A percentile compares a stretch with the other conserved stretches of the same genome.
Evolutionary conservation across 2,329 filamentous ascomycete species (phyloP).

Genomic region (Emericellopsis cladophorae): DNA sequence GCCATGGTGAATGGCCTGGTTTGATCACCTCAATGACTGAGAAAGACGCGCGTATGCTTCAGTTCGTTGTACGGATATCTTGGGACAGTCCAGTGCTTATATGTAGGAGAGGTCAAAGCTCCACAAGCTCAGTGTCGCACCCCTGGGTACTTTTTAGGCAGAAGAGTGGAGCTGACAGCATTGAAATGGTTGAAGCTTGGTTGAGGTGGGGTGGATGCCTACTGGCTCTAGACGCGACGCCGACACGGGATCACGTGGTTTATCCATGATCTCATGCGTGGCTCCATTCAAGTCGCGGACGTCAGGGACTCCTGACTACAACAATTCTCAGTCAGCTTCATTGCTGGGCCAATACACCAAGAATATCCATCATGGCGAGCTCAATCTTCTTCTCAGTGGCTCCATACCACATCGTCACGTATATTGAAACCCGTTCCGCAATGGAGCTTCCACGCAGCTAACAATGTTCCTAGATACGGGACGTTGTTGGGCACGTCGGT

Average conservation of each 20-base stretch:
- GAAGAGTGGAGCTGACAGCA: conserved; percentile 3
- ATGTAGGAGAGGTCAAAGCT: not conserved
- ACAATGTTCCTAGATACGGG: conserved; percentile 55
- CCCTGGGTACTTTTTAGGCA: conserved; percentile 7
- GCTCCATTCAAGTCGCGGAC: not conserved
- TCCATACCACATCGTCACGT: conserved; percentile 69
- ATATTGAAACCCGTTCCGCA: conserved; percentile 11
- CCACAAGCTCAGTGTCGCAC: not conserved
- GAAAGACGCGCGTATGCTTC: too few species aligned
- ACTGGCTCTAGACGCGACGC: not conserved
- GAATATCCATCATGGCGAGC: not conserved
- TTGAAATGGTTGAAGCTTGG: not conserved
- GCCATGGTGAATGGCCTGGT: conserved; percentile 46
- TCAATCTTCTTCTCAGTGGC: conserved; percentile 49
- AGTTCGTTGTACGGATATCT: too few species aligned
- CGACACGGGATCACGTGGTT: conserved; percentile 9
- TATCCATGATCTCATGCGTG: not conserved
- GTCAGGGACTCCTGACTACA: not conserved
- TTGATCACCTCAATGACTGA: too few species aligned
- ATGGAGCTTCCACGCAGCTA: conserved; percentile 5
- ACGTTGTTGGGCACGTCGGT: conserved; percentile 76
- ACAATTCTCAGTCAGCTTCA: not conserved
- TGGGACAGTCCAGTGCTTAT: not conserved
- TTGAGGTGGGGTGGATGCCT: conserved; percentile 1
- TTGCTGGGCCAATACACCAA: too few species aligned